Evolutionary conservation across 306 rosid species (phyloP).

Genomic region (Malus fusca): DNA sequence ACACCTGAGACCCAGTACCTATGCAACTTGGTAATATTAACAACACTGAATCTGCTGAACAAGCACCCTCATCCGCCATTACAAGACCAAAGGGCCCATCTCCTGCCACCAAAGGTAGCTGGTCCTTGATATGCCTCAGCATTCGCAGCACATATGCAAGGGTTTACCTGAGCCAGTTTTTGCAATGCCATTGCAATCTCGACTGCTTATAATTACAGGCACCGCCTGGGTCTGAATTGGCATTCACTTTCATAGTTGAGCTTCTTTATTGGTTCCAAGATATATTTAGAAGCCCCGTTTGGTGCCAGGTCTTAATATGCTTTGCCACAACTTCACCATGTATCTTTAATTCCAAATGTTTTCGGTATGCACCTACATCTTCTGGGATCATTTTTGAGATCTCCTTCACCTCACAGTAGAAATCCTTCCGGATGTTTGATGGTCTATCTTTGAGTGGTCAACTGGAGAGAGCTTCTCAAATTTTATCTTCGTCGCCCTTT

Average conservation of each 20-base stretch:
- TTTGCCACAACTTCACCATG: constrained; percentile 92
- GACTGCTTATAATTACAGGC: too few species aligned
- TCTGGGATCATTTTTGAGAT: constrained; percentile 47
- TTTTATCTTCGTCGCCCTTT: constrained; percentile 88
- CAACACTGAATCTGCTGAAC: constrained; percentile 88
- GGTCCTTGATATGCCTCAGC: constrained; percentile 98
- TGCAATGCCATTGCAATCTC: too few species aligned
- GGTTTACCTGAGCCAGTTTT: too few species aligned
- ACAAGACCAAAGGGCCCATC: constrained; percentile 92
- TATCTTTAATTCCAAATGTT: constrained; percentile 74
- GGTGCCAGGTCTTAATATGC: constrained; percentile 82
- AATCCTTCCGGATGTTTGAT: constrained; percentile 50
- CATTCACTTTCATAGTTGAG: constrained; percentile 71
- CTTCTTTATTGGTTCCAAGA: constrained; percentile 76
- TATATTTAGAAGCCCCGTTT: constrained; percentile 78
- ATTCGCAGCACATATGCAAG: not conserved
- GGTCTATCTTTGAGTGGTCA: constrained; percentile 83
- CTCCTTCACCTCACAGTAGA: constrained; percentile 71
- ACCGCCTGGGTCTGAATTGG: constrained; percentile 12
- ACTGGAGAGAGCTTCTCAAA: constrained; percentile 84
- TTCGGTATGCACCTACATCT: constrained; percentile 63
- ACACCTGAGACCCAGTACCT: constrained; percentile 70
- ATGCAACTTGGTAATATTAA: constrained; percentile 58
- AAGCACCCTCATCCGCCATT: constrained; percentile 91
- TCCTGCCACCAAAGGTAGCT: constrained; percentile 72